Evolutionary conservation across 768 basidiomycete genomes (phyloP).

Genomic region (Leccinum ochraceum): DNA sequence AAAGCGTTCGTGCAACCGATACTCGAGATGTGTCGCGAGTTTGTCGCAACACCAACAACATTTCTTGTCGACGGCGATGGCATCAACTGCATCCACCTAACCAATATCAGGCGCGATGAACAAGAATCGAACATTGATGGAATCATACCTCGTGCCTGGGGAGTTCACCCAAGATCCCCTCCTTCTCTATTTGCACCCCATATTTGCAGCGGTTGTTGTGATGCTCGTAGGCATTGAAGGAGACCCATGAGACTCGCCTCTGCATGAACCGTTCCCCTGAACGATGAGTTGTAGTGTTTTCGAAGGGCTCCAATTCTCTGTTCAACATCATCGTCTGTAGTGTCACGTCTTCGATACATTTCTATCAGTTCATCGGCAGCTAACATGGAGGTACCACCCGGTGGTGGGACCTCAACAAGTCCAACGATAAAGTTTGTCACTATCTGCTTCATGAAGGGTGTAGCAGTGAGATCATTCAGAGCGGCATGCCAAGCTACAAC

Average conservation of each 20-base stretch:
- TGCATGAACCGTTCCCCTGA: neutral
- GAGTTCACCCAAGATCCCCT: neutral
- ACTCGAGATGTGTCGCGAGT: neutral
- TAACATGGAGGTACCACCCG: neutral
- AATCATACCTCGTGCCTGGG: neutral
- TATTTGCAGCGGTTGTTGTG: neutral
- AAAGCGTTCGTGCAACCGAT: neutral
- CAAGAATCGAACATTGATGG: neutral
- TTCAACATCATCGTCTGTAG: neutral
- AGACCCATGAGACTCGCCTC: neutral
- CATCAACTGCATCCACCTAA: neutral
- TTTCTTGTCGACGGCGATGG: neutral
- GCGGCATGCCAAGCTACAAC: neutral
- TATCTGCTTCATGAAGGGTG: neutral
- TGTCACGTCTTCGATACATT: neutral
- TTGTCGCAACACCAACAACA: neutral
- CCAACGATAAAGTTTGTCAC: neutral
- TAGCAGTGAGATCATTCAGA: neutral
- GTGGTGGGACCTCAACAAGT: neutral
- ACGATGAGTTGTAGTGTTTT: neutral
- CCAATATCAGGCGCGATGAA: neutral
- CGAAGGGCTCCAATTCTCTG: neutral
- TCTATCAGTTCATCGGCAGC: neutral
- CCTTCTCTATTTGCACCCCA: neutral
- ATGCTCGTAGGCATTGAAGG: neutral